Evolutionary conservation across 352 stramenopile species (phyloP).

Genomic region (Phytophthora melonis): DNA sequence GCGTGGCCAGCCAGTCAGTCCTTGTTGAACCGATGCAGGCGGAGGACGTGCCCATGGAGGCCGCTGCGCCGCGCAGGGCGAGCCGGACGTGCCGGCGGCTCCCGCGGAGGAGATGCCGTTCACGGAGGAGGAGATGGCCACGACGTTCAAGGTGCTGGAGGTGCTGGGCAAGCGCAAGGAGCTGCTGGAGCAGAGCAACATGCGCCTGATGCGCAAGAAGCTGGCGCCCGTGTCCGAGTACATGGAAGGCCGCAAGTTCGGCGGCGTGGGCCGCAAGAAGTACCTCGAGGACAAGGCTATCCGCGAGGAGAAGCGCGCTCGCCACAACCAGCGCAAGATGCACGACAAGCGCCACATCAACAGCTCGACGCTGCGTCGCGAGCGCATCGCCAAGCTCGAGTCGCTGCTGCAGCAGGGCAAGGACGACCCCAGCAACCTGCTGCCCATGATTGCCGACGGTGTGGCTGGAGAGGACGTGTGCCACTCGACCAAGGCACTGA

Average conservation of each 20-base stretch:
- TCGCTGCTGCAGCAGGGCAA: slow-evolving; percentile 89
- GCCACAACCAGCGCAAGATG: slow-evolving; percentile 88
- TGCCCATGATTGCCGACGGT: slow-evolving; percentile 94
- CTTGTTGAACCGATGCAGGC: slow-evolving; percentile 48
- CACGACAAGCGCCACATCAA: slow-evolving; percentile 96
- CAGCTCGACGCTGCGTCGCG: slow-evolving; percentile 88
- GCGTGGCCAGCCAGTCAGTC: slow-evolving; percentile 16
- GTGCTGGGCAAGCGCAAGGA: slow-evolving; percentile 56
- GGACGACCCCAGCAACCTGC: slow-evolving; percentile 42
- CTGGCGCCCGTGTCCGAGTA: slow-evolving; percentile 80
- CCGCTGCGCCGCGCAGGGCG: slow-evolving; percentile 13
- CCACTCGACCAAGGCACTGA: slow-evolving; percentile 51
- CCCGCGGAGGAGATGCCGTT: slow-evolving; percentile 70
- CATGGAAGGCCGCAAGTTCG: slow-evolving; percentile 89
- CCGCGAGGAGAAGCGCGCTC: slow-evolving; percentile 85
- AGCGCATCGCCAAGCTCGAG: slow-evolving; percentile 93
- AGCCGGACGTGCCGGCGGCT: slow-evolving; percentile 6
- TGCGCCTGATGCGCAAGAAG: slow-evolving; percentile 83
- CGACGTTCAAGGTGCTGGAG: slow-evolving; percentile 76
- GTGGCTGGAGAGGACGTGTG: slow-evolving; percentile 75
- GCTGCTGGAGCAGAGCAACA: slow-evolving; percentile 76
- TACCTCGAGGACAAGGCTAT: slow-evolving; percentile 91
- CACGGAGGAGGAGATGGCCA: slow-evolving; percentile 65
- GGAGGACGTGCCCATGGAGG: slow-evolving; percentile 40
- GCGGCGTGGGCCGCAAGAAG: slow-evolving; percentile 85